Evolutionary conservation across 2,329 filamentous ascomycete species (phyloP).

Genomic region (Penicillium sp.): DNA sequence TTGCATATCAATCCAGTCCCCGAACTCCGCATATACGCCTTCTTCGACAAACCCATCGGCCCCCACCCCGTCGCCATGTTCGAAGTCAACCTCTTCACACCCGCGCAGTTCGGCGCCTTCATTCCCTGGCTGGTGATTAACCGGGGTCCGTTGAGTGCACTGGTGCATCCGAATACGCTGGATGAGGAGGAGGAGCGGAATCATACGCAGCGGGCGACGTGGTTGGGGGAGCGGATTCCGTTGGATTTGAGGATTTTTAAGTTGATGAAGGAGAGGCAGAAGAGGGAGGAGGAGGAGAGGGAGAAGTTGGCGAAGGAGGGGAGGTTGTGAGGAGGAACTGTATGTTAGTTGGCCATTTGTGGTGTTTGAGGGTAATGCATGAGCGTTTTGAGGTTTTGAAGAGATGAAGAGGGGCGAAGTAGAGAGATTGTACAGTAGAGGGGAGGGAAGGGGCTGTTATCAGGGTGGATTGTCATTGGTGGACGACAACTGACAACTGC

Average conservation of each 20-base stretch:
- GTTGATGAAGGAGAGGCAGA: conserved; percentile 34
- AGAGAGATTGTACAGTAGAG: background rate
- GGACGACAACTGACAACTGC: background rate
- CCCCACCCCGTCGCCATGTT: conserved; percentile 89
- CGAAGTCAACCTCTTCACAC: conserved; percentile 86
- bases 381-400: background rate
- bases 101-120: conserved; percentile 87
- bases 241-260: conserved; percentile 51
- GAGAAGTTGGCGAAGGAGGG: background rate
- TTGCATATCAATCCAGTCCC: conserved; percentile 64
- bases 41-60: conserved; percentile 79
- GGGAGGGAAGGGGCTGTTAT: background rate
- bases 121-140: conserved; percentile 83
- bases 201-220: conserved; percentile 53
- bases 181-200: conserved; percentile 58
- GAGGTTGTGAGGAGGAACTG: background rate
- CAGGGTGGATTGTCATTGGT: background rate
- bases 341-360: background rate
- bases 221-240: conserved; percentile 54
- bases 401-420: background rate
- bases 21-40: conserved; percentile 78
- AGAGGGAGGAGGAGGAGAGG: conserved; percentile 24
- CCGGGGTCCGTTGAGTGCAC: conserved; percentile 76
- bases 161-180: conserved; percentile 81
- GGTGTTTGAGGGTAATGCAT: background rate